phyloP scores from a whole-genome alignment of 1,139 yeast genomes.

The Yamadazyma kanchanaburiensis region DNA sequence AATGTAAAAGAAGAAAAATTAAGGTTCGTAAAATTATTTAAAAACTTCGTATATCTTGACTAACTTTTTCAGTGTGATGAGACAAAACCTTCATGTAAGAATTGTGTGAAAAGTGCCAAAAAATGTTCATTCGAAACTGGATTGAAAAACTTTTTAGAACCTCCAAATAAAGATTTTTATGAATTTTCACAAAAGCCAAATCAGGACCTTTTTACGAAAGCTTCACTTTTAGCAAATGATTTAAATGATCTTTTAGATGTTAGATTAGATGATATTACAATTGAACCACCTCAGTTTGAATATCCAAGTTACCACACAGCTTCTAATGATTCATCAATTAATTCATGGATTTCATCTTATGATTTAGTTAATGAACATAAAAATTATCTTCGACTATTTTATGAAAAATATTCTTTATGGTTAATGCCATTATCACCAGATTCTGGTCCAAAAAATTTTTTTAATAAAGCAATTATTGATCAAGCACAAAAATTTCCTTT shows the following conservation, averaged over 20 bases:
- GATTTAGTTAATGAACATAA: conserved; percentile 13
- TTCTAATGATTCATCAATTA: conserved; percentile 5
- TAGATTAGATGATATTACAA: conserved; percentile 6
- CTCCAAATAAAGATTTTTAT: no score
- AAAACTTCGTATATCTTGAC: conserved; percentile 1
- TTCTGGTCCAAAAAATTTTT: conserved; percentile 13
- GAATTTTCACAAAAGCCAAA: no score
- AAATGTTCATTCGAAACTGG: no score
- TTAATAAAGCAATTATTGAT: conserved; percentile 12
- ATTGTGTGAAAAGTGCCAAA: conserved; percentile 9
- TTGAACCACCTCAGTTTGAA: background rate
- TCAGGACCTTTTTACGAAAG: conserved; percentile 9
- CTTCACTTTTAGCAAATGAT: conserved; percentile 12
- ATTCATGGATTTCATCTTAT: conserved; percentile 10
- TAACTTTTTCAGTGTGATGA: conserved; percentile 15
- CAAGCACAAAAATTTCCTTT: conserved; percentile 14
- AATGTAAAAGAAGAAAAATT: conserved; percentile 15
- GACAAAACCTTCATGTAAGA: conserved; percentile 12
- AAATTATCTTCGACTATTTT: conserved; percentile 14
- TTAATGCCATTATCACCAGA: conserved; percentile 15
- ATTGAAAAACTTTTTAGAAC: no score
- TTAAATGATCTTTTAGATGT: conserved; percentile 11
- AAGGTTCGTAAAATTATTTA: conserved; percentile 11
- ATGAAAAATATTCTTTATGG: conserved; percentile 17
- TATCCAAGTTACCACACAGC: no score